phyloP scores from a whole-genome alignment of 163 green algal species.

The Picocystis sp. region DNA sequence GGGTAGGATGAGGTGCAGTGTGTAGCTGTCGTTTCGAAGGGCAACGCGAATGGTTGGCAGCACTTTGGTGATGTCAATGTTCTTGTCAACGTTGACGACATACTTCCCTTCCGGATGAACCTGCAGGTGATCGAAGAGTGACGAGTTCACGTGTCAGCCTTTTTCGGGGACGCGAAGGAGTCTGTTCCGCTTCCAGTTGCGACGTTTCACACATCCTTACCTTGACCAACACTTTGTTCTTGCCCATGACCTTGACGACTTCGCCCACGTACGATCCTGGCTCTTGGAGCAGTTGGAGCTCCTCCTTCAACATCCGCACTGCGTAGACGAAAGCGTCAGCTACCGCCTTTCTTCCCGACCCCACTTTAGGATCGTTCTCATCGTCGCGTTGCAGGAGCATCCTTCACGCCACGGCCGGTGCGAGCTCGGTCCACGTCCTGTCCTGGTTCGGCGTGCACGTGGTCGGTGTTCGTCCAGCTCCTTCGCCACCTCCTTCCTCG shows the following conservation, averaged over 20 bases:
- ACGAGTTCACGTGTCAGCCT: background rate
- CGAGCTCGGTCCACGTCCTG: no score
- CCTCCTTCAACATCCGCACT: conserved; percentile 90
- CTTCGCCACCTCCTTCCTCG: no score
- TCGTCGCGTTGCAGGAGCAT: no score
- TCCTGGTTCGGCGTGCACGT: no score
- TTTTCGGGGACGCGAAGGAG: no score
- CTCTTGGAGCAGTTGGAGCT: conserved; percentile 96
- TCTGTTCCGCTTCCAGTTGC: no score
- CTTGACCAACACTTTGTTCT: conserved; percentile 98
- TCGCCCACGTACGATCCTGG: conserved; percentile 97
- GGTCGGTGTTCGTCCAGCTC: no score
- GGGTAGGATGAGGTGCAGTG: conserved; percentile 79
- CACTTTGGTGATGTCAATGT: conserved; percentile 60
- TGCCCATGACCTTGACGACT: conserved; percentile 99
- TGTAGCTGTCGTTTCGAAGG: conserved; percentile 81
- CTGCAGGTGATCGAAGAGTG: conserved; percentile 10
- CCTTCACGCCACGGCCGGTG: no score
- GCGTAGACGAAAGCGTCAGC: conserved; percentile 16
- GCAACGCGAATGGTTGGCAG: conserved; percentile 74
- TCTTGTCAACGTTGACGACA: conserved; percentile 94
- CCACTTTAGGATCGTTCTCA: no score
- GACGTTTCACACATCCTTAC: conserved; percentile 12
- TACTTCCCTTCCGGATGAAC: conserved; percentile 99
- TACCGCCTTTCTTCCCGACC: no score